Conservation (phyloP, 2,329 filamentous ascomycete species). For the Albophoma yamanashiensis region DNA sequence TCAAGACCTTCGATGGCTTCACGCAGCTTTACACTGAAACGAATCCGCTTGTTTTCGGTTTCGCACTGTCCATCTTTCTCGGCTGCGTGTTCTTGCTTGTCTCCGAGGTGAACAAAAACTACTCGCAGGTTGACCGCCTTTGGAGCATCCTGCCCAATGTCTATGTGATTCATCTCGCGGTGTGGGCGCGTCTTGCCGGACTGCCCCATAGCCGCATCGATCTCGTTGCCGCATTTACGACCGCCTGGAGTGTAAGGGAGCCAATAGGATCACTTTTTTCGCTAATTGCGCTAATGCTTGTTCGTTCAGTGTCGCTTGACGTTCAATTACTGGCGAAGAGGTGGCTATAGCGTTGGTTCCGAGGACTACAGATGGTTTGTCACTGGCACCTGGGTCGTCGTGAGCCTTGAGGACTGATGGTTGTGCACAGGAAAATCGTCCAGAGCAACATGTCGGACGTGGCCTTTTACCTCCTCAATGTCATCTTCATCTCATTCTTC, state of each 20-base stretch:
- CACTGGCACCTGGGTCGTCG: not conserved
- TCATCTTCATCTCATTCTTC: slow-evolving; percentile 75
- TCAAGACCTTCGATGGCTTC: slow-evolving; percentile 50
- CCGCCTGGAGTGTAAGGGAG: slow-evolving; percentile 66
- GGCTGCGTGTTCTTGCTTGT: slow-evolving; percentile 60
- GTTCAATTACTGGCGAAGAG: slow-evolving; percentile 94
- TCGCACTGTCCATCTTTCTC: slow-evolving; percentile 63
- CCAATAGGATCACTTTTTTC: not conserved
- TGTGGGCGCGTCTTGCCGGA: slow-evolving; percentile 71
- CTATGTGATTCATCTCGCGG: slow-evolving; percentile 73
- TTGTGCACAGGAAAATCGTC: slow-evolving; percentile 51
- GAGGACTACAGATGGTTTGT: slow-evolving; percentile 84
- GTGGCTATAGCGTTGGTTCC: slow-evolving; percentile 77
- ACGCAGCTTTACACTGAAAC: slow-evolving; percentile 68
- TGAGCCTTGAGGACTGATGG: not conserved
- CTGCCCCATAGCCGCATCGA: slow-evolving; percentile 62
- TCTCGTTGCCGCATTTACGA: slow-evolving; percentile 57
- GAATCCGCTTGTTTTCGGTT: slow-evolving; percentile 71
- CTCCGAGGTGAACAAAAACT: slow-evolving; percentile 84
- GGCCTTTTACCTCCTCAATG: slow-evolving; percentile 75
- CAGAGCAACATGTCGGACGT: slow-evolving; percentile 51
- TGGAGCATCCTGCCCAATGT: slow-evolving; percentile 86
- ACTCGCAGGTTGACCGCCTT: slow-evolving; percentile 87
- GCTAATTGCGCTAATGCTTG: not conserved
- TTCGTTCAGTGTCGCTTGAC: slow-evolving; percentile 51